Evolutionary conservation across 768 basidiomycete species (phyloP).

Genomic region (Mycena galericulata): DNA sequence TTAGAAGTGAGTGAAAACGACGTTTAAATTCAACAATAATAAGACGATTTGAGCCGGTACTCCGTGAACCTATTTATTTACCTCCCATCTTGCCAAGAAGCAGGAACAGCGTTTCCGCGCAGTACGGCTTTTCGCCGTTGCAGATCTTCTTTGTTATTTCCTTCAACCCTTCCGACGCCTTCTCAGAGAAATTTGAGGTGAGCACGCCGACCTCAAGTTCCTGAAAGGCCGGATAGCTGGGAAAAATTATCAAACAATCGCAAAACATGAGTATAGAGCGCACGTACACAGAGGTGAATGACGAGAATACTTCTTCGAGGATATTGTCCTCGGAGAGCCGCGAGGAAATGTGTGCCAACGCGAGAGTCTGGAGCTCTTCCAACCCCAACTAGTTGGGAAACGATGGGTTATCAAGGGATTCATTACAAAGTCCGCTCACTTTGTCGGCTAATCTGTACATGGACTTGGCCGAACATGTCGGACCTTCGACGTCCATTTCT

Average conservation of each 20-base stretch:
- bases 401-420: too few species aligned
- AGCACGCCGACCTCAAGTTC: constrained; percentile 23
- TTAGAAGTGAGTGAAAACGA: too few species aligned
- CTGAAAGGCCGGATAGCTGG: constrained; percentile 22
- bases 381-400: constrained; percentile 38
- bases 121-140: constrained; percentile 27
- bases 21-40: too few species aligned
- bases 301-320: constrained; percentile 40
- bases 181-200: constrained; percentile 23
- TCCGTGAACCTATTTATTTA: not conserved
- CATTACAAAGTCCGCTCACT: constrained; percentile 34
- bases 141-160: constrained; percentile 27
- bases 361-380: constrained; percentile 33
- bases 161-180: constrained; percentile 14
- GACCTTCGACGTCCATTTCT: constrained; percentile 10
- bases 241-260: not conserved
- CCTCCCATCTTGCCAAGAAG: constrained; percentile 15
- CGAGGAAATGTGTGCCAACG: constrained; percentile 34
- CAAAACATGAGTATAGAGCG: not conserved
- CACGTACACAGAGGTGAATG: constrained; percentile 41
- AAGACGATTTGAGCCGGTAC: too few species aligned
- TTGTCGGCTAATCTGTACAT: constrained; percentile 58
- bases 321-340: constrained; percentile 39
- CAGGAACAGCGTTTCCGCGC: constrained; percentile 22
- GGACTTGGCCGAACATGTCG: constrained; percentile 54